Conservation (phyloP, 2,329 filamentous ascomycete genomes). For the Trichophyton verrucosum region DNA sequence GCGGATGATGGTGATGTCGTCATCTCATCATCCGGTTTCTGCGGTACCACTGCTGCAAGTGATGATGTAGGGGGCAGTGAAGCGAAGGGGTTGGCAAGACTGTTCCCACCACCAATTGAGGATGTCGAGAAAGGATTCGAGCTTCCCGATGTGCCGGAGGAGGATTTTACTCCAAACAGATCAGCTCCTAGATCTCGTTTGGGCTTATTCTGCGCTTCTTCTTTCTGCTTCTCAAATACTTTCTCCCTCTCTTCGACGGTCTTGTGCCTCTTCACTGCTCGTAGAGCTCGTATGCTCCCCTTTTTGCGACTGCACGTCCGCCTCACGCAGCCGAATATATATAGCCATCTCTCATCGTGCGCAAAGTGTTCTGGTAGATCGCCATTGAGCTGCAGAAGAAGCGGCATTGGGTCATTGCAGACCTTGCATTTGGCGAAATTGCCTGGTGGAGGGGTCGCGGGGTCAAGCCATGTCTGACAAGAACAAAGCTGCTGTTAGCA, state of each 20-base stretch:
- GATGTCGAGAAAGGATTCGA: conserved; percentile 46
- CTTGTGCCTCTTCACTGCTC: conserved; percentile 48
- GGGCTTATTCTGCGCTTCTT: conserved; percentile 12
- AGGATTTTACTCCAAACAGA: conserved; percentile 45
- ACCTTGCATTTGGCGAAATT: conserved; percentile 72
- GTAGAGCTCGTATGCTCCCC: conserved; percentile 65
- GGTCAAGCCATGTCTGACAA: conserved; percentile 67
- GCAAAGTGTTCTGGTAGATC: conserved; percentile 80
- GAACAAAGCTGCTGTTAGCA: background rate
- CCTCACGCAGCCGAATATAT: conserved; percentile 69
- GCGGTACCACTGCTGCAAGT: conserved; percentile 34
- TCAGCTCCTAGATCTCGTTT: conserved; percentile 41
- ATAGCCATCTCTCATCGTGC: conserved; percentile 74
- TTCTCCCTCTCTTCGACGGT: conserved; percentile 19
- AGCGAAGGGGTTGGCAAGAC: conserved; percentile 48
- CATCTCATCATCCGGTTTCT: conserved; percentile 16
- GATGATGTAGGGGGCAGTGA: conserved; percentile 29
- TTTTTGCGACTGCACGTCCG: conserved; percentile 69
- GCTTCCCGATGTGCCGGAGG: conserved; percentile 24
- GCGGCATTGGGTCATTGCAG: conserved; percentile 70
- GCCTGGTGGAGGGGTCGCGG: conserved; percentile 57
- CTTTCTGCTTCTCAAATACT: conserved; percentile 15
- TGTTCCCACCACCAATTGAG: conserved; percentile 22
- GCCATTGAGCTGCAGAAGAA: conserved; percentile 82
- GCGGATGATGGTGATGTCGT: conserved; percentile 18